Evolutionary conservation across 2,329 filamentous ascomycete species (phyloP), one percentile per base, ranked within the genome.

Genomic region (Pseudogymnoascus sp.): DNA sequence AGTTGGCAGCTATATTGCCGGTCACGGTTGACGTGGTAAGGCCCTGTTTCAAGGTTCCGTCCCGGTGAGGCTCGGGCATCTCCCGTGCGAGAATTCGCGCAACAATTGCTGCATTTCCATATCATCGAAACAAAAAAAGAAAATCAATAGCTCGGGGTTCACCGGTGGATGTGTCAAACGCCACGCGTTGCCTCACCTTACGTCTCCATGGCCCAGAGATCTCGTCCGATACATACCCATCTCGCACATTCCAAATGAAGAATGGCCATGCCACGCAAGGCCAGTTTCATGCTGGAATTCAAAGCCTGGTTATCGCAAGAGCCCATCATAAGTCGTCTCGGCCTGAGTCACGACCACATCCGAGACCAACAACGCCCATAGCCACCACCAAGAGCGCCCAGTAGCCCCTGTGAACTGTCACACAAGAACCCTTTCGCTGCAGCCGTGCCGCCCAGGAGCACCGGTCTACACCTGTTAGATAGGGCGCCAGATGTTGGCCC

Each of bases 331-430:
- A 33, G n/a, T 30, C 43, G n/a, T 8, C 25, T 53, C 2, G 14
- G 43, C 25, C 43, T 53, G 43, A 53, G 25, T 53, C 43, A 33
- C n/a, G n/a, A 53, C 25, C 9, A 30, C n/a, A 30, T 22, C 22
- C 22, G 22, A 25, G 22, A 14, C n/a, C 14, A 30, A 30, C 43
- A 11, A 12, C 25, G 25, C 25, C 43, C 43, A 53, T 53, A 53
- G 43, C 43, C 43, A 53, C 43, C 43, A 50, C 25, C 43, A 53
- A 53, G 15, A 33, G 25, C 43, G 43, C 25, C 43, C 43, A 53
- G 43, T 5, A 12, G 4, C n/a, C n/a, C 43, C 25, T 9, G 43
- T 53, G 43, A 53, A 53, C 43, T 30, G 14, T 18, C 25, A 12
- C 43, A 53, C 25, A 53, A 53, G 2, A 5, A n/a, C 2, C 2